Conservation (phyloP, 108 stramenopile genomes). For the Fistulifera solaris region DNA sequence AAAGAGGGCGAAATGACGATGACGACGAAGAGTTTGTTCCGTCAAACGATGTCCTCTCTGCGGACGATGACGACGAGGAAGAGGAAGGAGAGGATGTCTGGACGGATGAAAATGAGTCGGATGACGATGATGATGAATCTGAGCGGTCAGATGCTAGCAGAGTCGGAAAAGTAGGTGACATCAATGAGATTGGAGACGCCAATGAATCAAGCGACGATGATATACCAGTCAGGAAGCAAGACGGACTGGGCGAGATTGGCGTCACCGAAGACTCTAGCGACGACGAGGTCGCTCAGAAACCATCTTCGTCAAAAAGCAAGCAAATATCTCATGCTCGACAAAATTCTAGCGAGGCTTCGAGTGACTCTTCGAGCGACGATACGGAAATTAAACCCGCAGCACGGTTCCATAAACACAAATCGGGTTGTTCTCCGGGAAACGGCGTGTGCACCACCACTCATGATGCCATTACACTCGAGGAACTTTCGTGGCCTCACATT, state of each 20-base stretch:
- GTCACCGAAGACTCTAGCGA: slow-evolving; percentile 12
- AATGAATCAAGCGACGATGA: slow-evolving; percentile 1
- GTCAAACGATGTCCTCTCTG: background rate
- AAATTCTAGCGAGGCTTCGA: background rate
- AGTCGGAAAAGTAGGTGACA: background rate
- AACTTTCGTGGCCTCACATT: slow-evolving; percentile 45
- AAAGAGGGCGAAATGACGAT: slow-evolving; percentile 16
- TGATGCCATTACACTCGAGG: slow-evolving; percentile 60
- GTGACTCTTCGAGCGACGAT: slow-evolving; percentile 4
- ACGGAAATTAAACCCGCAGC: background rate
- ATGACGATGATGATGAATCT: slow-evolving; percentile 5
- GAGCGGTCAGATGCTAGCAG: slow-evolving; percentile 3
- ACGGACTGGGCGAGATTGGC: slow-evolving; percentile 28
- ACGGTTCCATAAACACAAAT: background rate
- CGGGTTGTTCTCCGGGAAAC: background rate
- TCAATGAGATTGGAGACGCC: no score
- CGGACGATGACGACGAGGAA: slow-evolving; percentile 11
- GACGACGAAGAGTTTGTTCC: slow-evolving; percentile 8
- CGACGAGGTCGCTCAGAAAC: slow-evolving; percentile 13
- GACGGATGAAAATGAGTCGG: slow-evolving; percentile 1
- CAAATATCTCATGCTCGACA: slow-evolving; percentile 3
- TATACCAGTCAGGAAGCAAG: slow-evolving; percentile 15
- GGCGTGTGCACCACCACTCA: slow-evolving; percentile 37
- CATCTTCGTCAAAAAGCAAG: background rate
- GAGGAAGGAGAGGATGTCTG: slow-evolving; percentile 15